A percentile compares a stretch with the other conserved stretches of the same genome.
Conservation (phyloP, 805 yeast genomes). For the Lachancea thermotolerans region DNA sequence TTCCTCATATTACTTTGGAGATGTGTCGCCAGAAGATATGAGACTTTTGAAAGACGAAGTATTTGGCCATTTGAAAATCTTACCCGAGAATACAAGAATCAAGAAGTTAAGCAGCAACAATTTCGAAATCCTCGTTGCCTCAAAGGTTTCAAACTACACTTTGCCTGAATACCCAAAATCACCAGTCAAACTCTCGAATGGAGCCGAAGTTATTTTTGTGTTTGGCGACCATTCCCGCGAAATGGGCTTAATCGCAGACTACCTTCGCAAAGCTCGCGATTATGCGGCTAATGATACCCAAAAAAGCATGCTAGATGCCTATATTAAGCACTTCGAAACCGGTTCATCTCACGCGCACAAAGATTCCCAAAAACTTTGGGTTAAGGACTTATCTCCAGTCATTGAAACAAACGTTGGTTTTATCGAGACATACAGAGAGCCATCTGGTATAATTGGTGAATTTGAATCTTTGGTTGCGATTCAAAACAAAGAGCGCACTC, state of each 20-base stretch:
- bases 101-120: constrained; percentile 43
- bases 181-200: constrained; percentile 35
- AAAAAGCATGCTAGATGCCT: constrained; percentile 53
- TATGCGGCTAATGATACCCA: constrained; percentile 72
- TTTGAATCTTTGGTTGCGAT: constrained; percentile 91
- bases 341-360: constrained; percentile 85
- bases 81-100: constrained; percentile 69
- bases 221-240: constrained; percentile 77
- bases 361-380: constrained; percentile 81
- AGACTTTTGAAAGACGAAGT: constrained; percentile 50
- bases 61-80: constrained; percentile 32
- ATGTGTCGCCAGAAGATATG: constrained; percentile 51
- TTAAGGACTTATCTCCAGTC: constrained; percentile 73
- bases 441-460: constrained; percentile 86
- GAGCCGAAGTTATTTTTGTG: constrained; percentile 41
- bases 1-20: constrained; percentile 62
- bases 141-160: constrained; percentile 42
- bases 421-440: constrained; percentile 89
- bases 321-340: constrained; percentile 63
- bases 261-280: constrained; percentile 49
- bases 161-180: constrained; percentile 47
- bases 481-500: constrained; percentile 82
- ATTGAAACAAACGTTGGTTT: constrained; percentile 82
- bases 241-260: constrained; percentile 50
- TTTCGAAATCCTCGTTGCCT: constrained; percentile 63